Conservation (phyloP, 176 grass and related monocot genomes). For the Neostapfia colusana region DNA sequence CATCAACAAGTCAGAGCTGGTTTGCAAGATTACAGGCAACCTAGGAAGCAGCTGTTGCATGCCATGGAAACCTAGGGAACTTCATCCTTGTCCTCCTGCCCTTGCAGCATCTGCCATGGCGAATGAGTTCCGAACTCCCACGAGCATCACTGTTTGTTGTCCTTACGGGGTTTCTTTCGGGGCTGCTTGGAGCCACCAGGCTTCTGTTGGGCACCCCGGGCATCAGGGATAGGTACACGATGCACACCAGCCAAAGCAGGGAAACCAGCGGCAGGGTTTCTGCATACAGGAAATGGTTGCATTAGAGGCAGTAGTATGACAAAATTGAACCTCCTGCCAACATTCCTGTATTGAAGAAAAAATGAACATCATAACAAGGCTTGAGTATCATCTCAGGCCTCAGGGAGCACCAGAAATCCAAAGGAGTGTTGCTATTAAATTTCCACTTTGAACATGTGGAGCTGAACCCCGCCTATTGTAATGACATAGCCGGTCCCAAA, state of each 20-base stretch:
- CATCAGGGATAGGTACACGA: constrained; percentile 64
- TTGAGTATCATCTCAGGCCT: neutral
- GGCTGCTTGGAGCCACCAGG: constrained; percentile 4
- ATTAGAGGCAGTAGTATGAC: neutral
- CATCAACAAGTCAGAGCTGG: neutral
- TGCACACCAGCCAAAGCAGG: constrained; percentile 87
- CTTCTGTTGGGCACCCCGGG: constrained; percentile 33
- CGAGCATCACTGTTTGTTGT: neutral
- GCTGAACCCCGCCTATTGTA: too few relatives aligned
- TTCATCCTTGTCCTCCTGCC: constrained; percentile 19
- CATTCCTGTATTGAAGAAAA: neutral
- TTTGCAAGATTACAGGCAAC: neutral
- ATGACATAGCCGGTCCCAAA: too few relatives aligned
- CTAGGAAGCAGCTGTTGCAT: constrained; percentile 5
- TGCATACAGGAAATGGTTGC: constrained; percentile 37
- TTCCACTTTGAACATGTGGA: neutral
- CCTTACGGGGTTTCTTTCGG: constrained; percentile 13
- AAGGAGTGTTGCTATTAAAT: neutral
- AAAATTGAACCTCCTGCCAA: neutral
- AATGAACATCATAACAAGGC: neutral
- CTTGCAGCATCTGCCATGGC: constrained; percentile 16
- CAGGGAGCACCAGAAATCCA: neutral
- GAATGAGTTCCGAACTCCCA: neutral
- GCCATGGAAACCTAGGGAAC: neutral
- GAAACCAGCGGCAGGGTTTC: constrained; percentile 99